Percentiles rank a stretch among this genome's conserved stretches.
phyloP scores from a whole-genome alignment of 495 filamentous ascomycete genomes.

The Peziza echinospora region DNA sequence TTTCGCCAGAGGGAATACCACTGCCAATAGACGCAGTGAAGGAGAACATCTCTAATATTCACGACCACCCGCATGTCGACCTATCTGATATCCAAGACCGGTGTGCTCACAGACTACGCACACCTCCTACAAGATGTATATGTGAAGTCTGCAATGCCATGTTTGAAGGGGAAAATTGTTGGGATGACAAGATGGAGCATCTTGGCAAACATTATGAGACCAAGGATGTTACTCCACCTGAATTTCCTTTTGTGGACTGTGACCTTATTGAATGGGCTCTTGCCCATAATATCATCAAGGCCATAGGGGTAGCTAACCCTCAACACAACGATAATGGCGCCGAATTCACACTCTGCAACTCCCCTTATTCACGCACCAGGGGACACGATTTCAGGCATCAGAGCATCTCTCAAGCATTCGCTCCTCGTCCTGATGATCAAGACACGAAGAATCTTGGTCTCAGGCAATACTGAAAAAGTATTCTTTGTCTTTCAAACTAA shows the following conservation, averaged over 20 bases:
- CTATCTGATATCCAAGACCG: slow-evolving; percentile 26
- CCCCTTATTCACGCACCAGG: neutral
- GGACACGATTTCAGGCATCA: neutral
- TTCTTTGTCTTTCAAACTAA: too few species aligned
- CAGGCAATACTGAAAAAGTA: too few species aligned
- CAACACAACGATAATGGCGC: neutral
- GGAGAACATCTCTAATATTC: slow-evolving; percentile 1
- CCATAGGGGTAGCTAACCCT: neutral
- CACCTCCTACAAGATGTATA: slow-evolving; percentile 35
- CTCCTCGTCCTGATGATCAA: too few species aligned
- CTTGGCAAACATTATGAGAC: slow-evolving; percentile 62
- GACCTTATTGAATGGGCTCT: slow-evolving; percentile 34
- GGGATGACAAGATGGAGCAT: slow-evolving; percentile 82
- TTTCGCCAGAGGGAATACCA: slow-evolving; percentile 28
- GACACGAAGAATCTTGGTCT: too few species aligned
- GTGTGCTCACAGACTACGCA: slow-evolving; percentile 38
- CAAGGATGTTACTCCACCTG: slow-evolving; percentile 21
- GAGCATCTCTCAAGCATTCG: too few species aligned
- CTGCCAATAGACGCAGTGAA: slow-evolving; percentile 27
- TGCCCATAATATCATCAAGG: too few species aligned
- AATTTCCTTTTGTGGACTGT: slow-evolving; percentile 33
- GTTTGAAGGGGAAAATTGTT: slow-evolving; percentile 43
- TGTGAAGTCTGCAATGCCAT: slow-evolving; percentile 45
- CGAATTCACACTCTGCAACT: neutral
- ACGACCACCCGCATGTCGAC: neutral